phyloP scores from a whole-genome alignment of 2,329 filamentous ascomycete species.

The Hymenoscyphus occultus region DNA sequence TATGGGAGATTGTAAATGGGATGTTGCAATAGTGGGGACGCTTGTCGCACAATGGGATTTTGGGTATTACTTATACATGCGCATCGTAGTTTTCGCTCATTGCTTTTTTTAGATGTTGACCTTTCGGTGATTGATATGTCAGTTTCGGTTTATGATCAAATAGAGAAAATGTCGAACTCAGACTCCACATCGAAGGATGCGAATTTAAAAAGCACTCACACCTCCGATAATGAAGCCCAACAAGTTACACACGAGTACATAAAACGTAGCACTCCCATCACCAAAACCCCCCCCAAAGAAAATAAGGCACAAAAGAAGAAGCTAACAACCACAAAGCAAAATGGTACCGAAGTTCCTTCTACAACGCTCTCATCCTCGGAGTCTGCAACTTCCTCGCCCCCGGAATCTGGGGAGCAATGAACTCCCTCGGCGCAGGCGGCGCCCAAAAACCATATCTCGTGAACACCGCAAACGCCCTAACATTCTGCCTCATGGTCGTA shows the following conservation, averaged over 20 bases:
- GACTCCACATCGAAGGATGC: background rate
- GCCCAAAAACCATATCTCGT: conserved; percentile 62
- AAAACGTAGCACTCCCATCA: background rate
- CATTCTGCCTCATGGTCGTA: conserved; percentile 70
- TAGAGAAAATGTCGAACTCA: background rate
- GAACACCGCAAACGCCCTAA: conserved; percentile 65
- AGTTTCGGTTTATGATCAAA: background rate
- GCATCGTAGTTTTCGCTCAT: background rate
- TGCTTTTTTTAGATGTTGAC: background rate
- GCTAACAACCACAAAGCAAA: conserved; percentile 35
- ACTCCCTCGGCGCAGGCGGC: conserved; percentile 68
- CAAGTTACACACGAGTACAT: conserved; percentile 4
- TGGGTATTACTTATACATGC: background rate
- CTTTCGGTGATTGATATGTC: background rate
- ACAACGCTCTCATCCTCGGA: conserved; percentile 69
- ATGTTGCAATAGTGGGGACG: background rate
- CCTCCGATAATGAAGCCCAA: conserved; percentile 3
- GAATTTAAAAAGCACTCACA: background rate
- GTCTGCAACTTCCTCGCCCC: conserved; percentile 69
- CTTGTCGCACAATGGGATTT: background rate
- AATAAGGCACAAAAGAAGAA: background rate
- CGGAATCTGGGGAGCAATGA: conserved; percentile 72
- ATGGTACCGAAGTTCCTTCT: conserved; percentile 71
- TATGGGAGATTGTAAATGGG: background rate
- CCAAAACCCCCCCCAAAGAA: background rate